Percentiles rank a stretch among this genome's conserved stretches.
phyloP scores from a whole-genome alignment of 306 rosid genomes.

The Prunus kanzakura region DNA sequence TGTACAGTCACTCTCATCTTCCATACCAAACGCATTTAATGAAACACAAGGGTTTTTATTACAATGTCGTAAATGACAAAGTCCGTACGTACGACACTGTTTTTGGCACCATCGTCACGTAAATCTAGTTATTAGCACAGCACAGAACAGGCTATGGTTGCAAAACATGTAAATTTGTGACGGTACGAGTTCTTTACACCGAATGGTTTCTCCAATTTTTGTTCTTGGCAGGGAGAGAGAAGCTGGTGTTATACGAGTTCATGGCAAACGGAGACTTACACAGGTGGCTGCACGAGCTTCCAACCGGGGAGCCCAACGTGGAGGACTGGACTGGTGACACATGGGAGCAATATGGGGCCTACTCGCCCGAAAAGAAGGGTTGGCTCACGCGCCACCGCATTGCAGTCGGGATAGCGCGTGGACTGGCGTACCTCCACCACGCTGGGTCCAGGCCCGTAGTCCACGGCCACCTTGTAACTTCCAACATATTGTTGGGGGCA shows the following conservation, averaged over 20 bases:
- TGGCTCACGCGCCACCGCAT: slow-evolving; percentile 93
- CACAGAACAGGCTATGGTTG: slow-evolving; percentile 18
- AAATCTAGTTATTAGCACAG: slow-evolving; percentile 16
- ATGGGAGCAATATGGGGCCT: slow-evolving; percentile 62
- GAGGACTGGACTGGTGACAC: slow-evolving; percentile 94
- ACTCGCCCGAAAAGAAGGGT: slow-evolving; percentile 55
- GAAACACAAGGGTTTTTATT: slow-evolving; percentile 36
- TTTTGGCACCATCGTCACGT: slow-evolving; percentile 24
- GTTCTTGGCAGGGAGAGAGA: slow-evolving; percentile 59
- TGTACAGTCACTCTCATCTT: slow-evolving; percentile 1
- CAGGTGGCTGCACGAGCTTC: slow-evolving; percentile 88
- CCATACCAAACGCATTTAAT: slow-evolving; percentile 34
- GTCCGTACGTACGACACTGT: slow-evolving; percentile 21
- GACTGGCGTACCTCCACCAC: slow-evolving; percentile 90
- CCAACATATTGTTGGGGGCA: slow-evolving; percentile 64
- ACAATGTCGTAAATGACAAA: background rate
- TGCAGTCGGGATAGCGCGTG: slow-evolving; percentile 88
- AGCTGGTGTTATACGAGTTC: slow-evolving; percentile 75
- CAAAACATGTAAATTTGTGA: background rate
- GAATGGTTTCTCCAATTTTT: background rate
- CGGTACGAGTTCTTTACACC: background rate
- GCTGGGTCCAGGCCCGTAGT: slow-evolving; percentile 78
- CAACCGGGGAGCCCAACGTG: slow-evolving; percentile 80
- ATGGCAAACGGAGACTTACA: slow-evolving; percentile 93
- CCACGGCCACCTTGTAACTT: slow-evolving; percentile 79